Percentiles rank a stretch among this genome's conserved stretches.
These are phyloP conservation scores for Phallus indusiatus DNA, from an alignment of 768 basidiomycete species.

Conservation along the genomic window DNA sequence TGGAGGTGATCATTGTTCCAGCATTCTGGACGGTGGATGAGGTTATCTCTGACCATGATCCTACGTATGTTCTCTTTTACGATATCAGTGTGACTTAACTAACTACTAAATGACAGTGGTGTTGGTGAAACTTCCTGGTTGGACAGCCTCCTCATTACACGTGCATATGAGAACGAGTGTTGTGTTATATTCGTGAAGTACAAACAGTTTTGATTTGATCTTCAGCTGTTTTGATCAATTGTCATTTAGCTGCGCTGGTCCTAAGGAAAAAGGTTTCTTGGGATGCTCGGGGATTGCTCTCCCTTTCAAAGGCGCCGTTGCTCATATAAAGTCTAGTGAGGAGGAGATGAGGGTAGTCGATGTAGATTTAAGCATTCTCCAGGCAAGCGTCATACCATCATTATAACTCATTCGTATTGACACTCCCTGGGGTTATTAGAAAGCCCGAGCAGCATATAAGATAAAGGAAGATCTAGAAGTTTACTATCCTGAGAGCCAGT, in stretches of 20 bases:
- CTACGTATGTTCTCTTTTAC: background rate
- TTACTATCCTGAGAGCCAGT: background rate
- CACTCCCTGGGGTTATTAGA: background rate
- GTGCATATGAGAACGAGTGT: constrained; percentile 8
- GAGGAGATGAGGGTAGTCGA: constrained; percentile 5
- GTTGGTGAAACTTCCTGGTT: constrained; percentile 2
- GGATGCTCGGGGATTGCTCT: constrained; percentile 4
- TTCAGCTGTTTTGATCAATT: background rate
- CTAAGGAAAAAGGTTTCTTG: background rate
- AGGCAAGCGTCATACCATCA: background rate
- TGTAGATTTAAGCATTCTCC: constrained; percentile 2
- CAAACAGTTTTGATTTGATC: background rate
- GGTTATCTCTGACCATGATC: constrained; percentile 3
- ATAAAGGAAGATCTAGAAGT: background rate
- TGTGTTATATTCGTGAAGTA: constrained; percentile 9
- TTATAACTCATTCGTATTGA: background rate
- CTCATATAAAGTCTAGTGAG: background rate
- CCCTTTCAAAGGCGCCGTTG: constrained; percentile 7
- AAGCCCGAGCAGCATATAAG: background rate
- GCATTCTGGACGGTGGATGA: constrained; percentile 3
- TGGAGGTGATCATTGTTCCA: constrained; percentile 5
- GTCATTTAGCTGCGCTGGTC: constrained; percentile 1
- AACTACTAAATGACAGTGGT: background rate
- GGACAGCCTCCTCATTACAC: constrained; percentile 4
- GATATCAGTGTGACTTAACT: background rate